Evolutionary conservation across 2,329 filamentous ascomycete genomes (phyloP), one percentile per base, ranked within the genome.

Genomic region (Rhynchosporium graminicola): DNA sequence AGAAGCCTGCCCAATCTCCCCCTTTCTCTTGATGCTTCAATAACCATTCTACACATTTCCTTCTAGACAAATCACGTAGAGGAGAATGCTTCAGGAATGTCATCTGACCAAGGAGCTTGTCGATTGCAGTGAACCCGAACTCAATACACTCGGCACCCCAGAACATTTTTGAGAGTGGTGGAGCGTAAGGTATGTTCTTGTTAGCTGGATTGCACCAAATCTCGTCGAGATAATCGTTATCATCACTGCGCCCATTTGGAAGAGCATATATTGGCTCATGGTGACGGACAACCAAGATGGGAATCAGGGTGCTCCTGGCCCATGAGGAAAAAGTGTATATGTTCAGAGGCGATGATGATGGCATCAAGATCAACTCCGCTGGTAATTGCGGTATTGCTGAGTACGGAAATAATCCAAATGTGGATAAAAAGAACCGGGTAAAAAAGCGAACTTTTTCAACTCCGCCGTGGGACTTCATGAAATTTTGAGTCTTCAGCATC

Each of bases 321-420:
- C 70, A 73, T 10, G 67, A 74, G 3, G 72, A 63, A 8, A 76
- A 47, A 0, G 45, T 62, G 57, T 75, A 77, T 12, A 77, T 71
- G 51, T 69, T 76, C 47, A 76, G 62, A 0, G 72, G 72, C 7
- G 57, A 55, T 7, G 46, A 61, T 2, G 67, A 20, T 0, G 76
- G 74, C 26, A 75, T 38, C 1, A 76, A 59, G 12, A 77, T 73
- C 0, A 77, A 56, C 60, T 77, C 75, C 1, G 69, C 63, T 0
- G 75, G 74, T 1, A 76, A 42, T 55, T 76, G 59, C 1, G 75
- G 75, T 0, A 76, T 64, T 0, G 70, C 67, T 4, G 63, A 50
- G 75, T 75, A 77, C 1, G 74, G 72, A 31, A 76, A 69, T 2
- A 77, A 62, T 8, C 76, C 76, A 52, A 77, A 52, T 36, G 36